Evolutionary conservation across 2,329 filamentous ascomycete species (phyloP).

Genomic region (Diplodia scrobiculata): DNA sequence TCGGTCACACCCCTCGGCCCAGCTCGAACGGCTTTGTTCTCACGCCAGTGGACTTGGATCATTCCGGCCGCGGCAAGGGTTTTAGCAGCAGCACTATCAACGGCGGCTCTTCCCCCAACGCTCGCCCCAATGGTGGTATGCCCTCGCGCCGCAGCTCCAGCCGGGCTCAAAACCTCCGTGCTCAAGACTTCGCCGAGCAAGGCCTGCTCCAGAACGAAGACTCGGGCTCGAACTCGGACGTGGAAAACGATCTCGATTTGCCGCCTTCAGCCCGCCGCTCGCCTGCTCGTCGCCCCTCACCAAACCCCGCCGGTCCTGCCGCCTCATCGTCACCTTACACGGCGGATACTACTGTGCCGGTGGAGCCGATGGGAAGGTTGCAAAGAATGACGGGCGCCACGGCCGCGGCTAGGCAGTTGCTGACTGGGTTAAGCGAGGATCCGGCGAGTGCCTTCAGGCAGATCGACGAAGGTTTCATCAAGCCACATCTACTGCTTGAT

Average conservation of each 20-base stretch:
- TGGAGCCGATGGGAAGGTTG: conserved; percentile 29
- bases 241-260: conserved; percentile 58
- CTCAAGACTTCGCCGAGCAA: conserved; percentile 55
- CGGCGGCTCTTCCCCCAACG: conserved; percentile 43
- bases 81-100: conserved; percentile 61
- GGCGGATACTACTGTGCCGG: conserved; percentile 41
- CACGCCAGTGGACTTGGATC: conserved; percentile 50
- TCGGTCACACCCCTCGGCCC: conserved; percentile 73
- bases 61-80: conserved; percentile 51
- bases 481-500: conserved; percentile 84
- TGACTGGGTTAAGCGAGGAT: conserved; percentile 77
- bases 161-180: conserved; percentile 47
- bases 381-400: conserved; percentile 63
- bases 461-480: conserved; percentile 94
- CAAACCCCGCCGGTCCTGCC: conserved; percentile 33
- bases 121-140: conserved; percentile 44
- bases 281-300: conserved; percentile 44
- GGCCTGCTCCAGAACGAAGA: conserved; percentile 56
- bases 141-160: conserved; percentile 56
- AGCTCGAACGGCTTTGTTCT: conserved; percentile 58
- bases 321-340: conserved; percentile 41
- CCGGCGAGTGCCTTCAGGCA: conserved; percentile 88
- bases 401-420: conserved; percentile 76
- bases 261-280: conserved; percentile 59
- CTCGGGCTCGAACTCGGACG: conserved; percentile 54